phyloP scores from a whole-genome alignment of 2,329 filamentous ascomycete species.

The Rhexocercosporidium sp. region DNA sequence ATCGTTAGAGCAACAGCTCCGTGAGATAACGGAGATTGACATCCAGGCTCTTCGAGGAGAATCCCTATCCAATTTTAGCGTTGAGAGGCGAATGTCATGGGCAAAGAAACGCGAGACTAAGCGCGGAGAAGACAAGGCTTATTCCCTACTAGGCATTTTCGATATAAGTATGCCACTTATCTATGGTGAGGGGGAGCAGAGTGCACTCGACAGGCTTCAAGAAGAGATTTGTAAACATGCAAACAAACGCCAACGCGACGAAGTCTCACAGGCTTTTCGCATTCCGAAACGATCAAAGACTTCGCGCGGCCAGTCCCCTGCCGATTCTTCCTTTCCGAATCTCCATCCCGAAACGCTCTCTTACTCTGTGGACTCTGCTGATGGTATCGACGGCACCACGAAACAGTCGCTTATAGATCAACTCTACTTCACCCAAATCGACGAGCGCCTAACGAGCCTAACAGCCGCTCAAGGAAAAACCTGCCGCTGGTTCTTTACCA shows the following conservation, averaged over 20 bases:
- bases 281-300: conserved; percentile 26
- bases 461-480: conserved; percentile 46
- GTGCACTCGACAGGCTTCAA: conserved; percentile 44
- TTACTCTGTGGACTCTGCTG: conserved; percentile 4
- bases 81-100: conserved; percentile 42
- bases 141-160: too few relatives aligned
- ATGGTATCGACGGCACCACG: conserved; percentile 21
- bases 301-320: conserved; percentile 9
- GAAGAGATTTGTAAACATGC: conserved; percentile 39
- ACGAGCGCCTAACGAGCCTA: conserved; percentile 46
- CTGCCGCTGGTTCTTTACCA: conserved; percentile 48
- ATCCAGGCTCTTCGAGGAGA: conserved; percentile 21
- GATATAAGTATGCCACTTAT: too few relatives aligned
- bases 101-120: conserved; percentile 45
- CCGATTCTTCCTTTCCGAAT: not conserved
- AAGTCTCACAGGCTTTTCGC: conserved; percentile 20
- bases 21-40: conserved; percentile 25
- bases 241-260: conserved; percentile 25
- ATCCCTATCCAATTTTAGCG: conserved; percentile 30
- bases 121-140: too few relatives aligned
- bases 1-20: conserved; percentile 21
- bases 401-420: conserved; percentile 42
- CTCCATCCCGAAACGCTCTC: conserved; percentile 14
- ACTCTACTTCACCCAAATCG: conserved; percentile 47
- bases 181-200: conserved; percentile 41